Percentiles rank a stretch among this genome's conserved stretches.
Conservation (phyloP, 768 basidiomycete genomes). For the Paxillus involutus region DNA sequence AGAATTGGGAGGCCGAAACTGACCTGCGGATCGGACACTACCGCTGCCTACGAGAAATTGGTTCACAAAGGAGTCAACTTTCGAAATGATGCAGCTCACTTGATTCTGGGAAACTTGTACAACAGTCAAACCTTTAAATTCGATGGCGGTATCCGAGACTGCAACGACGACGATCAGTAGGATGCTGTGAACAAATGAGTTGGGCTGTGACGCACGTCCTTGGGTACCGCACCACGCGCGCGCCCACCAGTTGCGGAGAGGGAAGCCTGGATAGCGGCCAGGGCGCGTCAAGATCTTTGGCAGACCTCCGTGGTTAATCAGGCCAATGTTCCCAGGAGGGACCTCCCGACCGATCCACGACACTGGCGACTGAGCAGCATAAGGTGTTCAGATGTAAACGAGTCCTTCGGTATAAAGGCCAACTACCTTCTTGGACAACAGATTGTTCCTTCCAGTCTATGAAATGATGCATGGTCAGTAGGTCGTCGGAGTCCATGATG, state of each 20-base stretch:
- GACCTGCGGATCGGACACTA: constrained; percentile 71
- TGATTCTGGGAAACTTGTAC: constrained; percentile 88
- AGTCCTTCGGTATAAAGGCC: neutral
- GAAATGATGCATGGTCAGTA: constrained; percentile 6
- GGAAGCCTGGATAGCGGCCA: constrained; percentile 76
- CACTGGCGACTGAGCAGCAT: constrained; percentile 45
- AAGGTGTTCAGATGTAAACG: neutral
- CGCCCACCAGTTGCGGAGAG: constrained; percentile 85
- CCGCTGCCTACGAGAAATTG: constrained; percentile 45
- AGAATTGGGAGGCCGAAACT: neutral
- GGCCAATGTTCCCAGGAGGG: constrained; percentile 66
- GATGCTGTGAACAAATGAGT: neutral
- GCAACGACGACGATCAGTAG: neutral
- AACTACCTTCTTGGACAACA: constrained; percentile 63
- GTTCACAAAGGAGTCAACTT: neutral
- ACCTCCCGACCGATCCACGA: constrained; percentile 74
- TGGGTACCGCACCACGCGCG: constrained; percentile 67
- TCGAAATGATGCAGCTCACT: constrained; percentile 24
- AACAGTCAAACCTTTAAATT: constrained; percentile 77
- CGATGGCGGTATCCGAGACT: constrained; percentile 84
- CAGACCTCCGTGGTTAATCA: constrained; percentile 80
- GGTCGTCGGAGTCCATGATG: neutral
- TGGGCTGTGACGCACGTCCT: constrained; percentile 48
- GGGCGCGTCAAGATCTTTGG: constrained; percentile 75
- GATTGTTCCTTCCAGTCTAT: constrained; percentile 54